Evolutionary conservation across 441 rosid genomes (phyloP).

Genomic region (California macrophylla): DNA sequence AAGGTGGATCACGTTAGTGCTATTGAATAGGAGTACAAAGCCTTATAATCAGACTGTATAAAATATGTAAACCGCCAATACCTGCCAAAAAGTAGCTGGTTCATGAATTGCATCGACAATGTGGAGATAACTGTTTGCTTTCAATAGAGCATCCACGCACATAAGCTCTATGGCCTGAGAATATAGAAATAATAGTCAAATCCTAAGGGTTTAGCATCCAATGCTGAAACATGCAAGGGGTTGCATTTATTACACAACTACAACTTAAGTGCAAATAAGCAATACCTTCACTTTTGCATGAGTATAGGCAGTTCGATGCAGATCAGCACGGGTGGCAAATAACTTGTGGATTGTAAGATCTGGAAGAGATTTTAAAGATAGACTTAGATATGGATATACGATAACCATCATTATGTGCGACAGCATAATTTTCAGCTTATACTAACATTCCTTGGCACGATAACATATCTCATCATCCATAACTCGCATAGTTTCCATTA

Average conservation of each 20-base stretch:
- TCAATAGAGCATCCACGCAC: constrained; percentile 77
- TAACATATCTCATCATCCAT: constrained; percentile 83
- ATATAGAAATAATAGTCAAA: constrained; percentile 18
- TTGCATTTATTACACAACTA: not conserved
- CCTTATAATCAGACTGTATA: not conserved
- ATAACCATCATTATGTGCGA: not conserved
- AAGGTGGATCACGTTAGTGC: not conserved
- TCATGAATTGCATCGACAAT: constrained; percentile 52
- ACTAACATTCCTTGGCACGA: constrained; percentile 87
- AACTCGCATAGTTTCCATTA: constrained; percentile 83
- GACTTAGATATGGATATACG: constrained; percentile 19
- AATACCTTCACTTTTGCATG: constrained; percentile 90
- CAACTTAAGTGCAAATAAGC: constrained; percentile 6
- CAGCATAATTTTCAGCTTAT: constrained; percentile 10
- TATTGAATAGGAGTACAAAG: constrained; percentile 6
- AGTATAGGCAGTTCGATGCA: constrained; percentile 74
- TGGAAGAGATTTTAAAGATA: constrained; percentile 25
- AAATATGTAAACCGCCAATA: constrained; percentile 18
- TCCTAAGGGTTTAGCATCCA: not conserved
- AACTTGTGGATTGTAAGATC: constrained; percentile 74
- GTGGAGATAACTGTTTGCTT: constrained; percentile 53
- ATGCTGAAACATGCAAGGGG: not conserved
- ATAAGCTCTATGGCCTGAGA: constrained; percentile 80
- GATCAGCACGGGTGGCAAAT: constrained; percentile 86
- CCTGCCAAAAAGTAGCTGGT: constrained; percentile 85